phyloP scores from a whole-genome alignment of 345 rosid species.

The Anacardium occidentale region DNA sequence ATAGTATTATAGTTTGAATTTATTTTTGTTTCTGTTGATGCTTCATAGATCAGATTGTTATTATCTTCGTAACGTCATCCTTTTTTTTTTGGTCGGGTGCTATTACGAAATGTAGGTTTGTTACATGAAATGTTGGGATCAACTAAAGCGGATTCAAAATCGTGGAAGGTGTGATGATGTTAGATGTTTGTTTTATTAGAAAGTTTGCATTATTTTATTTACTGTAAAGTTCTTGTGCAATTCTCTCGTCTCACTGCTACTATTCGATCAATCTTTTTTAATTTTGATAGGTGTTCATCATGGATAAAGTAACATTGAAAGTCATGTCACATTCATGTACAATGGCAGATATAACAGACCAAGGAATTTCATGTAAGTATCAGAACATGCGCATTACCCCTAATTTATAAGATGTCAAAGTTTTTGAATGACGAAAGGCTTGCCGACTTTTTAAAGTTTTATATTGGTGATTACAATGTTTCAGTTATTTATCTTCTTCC shows the following conservation, averaged over 20 bases:
- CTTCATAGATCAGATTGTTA: too few species aligned
- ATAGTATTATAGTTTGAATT: too few species aligned
- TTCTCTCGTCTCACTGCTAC: neutral
- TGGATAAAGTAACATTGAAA: constrained; percentile 89
- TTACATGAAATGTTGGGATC: constrained; percentile 85
- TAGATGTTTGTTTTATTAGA: too few species aligned
- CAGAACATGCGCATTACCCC: neutral
- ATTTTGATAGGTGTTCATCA: constrained; percentile 66
- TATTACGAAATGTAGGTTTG: constrained; percentile 42
- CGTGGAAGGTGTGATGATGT: constrained; percentile 68
- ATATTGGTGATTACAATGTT: neutral
- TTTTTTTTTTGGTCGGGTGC: neutral
- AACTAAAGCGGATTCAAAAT: constrained; percentile 59
- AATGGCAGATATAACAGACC: constrained; percentile 96
- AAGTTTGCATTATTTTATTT: too few species aligned
- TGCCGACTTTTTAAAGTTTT: neutral
- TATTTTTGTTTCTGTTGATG: too few species aligned
- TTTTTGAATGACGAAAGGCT: neutral
- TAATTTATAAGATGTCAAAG: neutral
- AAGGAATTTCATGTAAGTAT: constrained; percentile 86
- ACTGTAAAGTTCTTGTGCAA: neutral
- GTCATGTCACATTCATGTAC: constrained; percentile 88
- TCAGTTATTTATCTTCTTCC: neutral
- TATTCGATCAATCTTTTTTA: neutral
- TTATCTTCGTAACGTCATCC: neutral